Evolutionary conservation across 257 asterid species (phyloP), one percentile per base, ranked within the genome.

Genomic region (Sherardia arvensis): DNA sequence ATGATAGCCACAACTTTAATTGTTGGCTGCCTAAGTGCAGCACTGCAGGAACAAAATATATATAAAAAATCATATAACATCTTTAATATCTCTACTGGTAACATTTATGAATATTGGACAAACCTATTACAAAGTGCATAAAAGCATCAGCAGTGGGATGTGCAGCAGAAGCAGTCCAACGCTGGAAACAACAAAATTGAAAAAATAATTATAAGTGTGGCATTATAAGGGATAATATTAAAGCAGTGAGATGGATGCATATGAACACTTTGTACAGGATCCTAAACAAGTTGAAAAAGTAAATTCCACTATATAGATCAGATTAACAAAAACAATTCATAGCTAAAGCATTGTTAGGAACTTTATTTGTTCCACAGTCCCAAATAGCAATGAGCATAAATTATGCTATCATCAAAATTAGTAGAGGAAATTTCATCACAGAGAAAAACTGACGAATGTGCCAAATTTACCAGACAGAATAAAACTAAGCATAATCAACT

Each of bases 21-120:
- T 61, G 97, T 93, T 53, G 95, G 97, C 76, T 93, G 99, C 87
- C 90, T 90, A 69, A 90, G 99, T 68, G 97, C 97, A 78, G 99
- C 99, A 80, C 99, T 93, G 87, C 63, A 80, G 67, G 32, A 73
- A 67, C 65, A 66, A 27, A 59, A 73, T 68, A 26, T n/a, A n/a
- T n/a, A n/a, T n/a, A n/a, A n/a, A n/a, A n/a, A n/a, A n/a, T n/a
- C n/a, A n/a, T n/a, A n/a, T n/a, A n/a, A n/a, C 36, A 22, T 27
- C 45, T 28, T 53, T 3, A 20, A 2, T 11, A 2, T 11, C 54
- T 8, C 40, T 33, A 7, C 40, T 5, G 9, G 40, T 34, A 48
- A 59, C 22, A 12, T 56, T 61, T 66, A 62, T 64, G 67, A 27
- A 67, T 47, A 33, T 25, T 76, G 59, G 60, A 51, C 78, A 47